Evolutionary conservation across 2,329 filamentous ascomycete genomes (phyloP).

Genomic region (Aspergillus latus): DNA sequence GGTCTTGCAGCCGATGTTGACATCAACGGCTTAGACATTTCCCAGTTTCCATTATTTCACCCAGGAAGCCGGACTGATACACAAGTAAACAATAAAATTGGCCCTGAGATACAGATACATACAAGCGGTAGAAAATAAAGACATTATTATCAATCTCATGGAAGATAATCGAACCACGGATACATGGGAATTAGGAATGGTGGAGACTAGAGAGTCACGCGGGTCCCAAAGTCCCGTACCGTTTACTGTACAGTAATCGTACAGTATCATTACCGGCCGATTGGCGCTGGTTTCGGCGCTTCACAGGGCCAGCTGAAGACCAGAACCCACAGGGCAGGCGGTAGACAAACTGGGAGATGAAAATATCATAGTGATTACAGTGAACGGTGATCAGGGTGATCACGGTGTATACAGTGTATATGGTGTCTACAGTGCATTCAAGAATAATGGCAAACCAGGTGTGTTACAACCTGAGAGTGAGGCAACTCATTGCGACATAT

Average conservation of each 20-base stretch:
- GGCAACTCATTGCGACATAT: neutral
- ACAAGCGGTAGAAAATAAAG: too few species aligned
- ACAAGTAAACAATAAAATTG: neutral
- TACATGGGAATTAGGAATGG: slow-evolving; percentile 10
- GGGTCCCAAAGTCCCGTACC: slow-evolving; percentile 12
- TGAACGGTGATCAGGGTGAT: too few species aligned
- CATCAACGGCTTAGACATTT: neutral
- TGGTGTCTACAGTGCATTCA: too few species aligned
- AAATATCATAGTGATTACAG: too few species aligned
- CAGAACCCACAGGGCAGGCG: too few species aligned
- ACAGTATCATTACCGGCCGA: too few species aligned
- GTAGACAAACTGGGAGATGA: too few species aligned
- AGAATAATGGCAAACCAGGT: too few species aligned
- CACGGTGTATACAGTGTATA: too few species aligned
- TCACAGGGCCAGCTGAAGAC: too few species aligned
- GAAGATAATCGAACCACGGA: neutral
- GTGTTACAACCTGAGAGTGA: neutral
- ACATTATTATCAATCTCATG: neutral
- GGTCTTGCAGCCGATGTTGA: neutral
- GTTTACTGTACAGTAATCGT: neutral
- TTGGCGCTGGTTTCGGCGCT: too few species aligned
- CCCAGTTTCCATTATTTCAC: neutral
- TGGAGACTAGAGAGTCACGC: slow-evolving; percentile 20
- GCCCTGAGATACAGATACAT: neutral
- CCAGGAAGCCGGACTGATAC: neutral